Base-by-base conservation (phyloP, 768 basidiomycete species). In the Coprinopsis sp. region DNA sequence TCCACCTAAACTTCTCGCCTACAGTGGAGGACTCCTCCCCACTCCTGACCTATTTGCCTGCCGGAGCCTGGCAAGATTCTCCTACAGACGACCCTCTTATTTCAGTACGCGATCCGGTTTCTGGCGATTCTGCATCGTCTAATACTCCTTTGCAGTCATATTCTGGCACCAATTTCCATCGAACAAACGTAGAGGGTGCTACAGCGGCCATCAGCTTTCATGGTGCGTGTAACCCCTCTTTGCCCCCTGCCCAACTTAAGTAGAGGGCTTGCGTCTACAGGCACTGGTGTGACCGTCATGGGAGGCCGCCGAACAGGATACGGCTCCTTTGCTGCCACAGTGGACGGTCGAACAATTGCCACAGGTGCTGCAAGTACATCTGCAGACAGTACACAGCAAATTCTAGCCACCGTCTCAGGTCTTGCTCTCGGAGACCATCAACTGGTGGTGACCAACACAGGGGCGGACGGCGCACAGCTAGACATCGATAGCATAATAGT, bases 1-100 rank as follows among this genome's bases (percentile, higher is more conserved):
- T 33, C 11, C 27, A 21, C 1, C 12, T 38, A 16, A 7, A 38
- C 27, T n/a, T 23, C 46, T 37, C 34, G 34, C 38, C n/a, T 49
- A 21, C 7, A 82, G 80, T 76, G 56, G 78, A 80, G 55, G 78
- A 81, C 54, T 64, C 69, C 58, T 78, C 78, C 51, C 76, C 78
- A 58, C 64, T 79, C 47, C 69, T 81, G 57, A 54, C 65, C 47
- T 81, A 79, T 54, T 57, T 62, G 24, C 78, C 78, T 48, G 58
- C 60, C 54, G 71, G 66, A 47, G 73, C 75, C 48, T 81, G 78
- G 78, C 57, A 57, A 37, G 75, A 77, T 58, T 63, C 70, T 11
- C 66, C 71, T 13, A 54, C 49, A 36, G 60, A 64, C 33, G 73
- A 76, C 57, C 56, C 69, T 11, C 58, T 70, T 31, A 63, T 62